A percentile compares a stretch with the other conserved stretches of the same genome.
phyloP scores from a whole-genome alignment of 2,329 filamentous ascomycete genomes.

The Fusarium pseudonygamai region DNA sequence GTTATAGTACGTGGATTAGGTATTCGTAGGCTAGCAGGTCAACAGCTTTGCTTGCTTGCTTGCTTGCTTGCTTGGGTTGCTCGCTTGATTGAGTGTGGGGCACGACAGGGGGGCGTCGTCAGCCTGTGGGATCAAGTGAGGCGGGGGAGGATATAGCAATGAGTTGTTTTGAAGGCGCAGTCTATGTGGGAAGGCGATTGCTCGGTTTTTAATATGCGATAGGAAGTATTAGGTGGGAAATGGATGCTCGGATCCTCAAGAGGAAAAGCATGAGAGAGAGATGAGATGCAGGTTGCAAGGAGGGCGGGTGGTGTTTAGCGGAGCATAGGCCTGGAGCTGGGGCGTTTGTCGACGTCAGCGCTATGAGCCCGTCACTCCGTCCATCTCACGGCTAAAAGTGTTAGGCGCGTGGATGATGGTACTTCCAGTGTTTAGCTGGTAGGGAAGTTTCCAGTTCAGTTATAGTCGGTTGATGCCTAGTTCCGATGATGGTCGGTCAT shows the following conservation, averaged over 20 bases:
- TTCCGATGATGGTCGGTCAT: constrained; percentile 30
- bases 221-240: constrained; percentile 15
- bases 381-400: constrained; percentile 35
- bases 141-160: constrained; percentile 31
- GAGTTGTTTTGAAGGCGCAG: constrained; percentile 20
- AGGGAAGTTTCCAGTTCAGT: constrained; percentile 8
- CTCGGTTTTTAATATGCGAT: constrained; percentile 6
- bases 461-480: constrained; percentile 23
- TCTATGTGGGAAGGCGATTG: constrained; percentile 39
- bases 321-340: constrained; percentile 41
- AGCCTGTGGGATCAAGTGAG: constrained; percentile 42
- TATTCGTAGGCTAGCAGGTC: constrained; percentile 30
- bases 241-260: constrained; percentile 13
- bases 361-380: constrained; percentile 41
- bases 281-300: constrained; percentile 38
- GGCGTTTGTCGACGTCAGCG: constrained; percentile 60
- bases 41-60: constrained; percentile 31
- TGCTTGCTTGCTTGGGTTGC: constrained; percentile 17
- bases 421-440: constrained; percentile 8
- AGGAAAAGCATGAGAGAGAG: constrained; percentile 29
- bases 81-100: constrained; percentile 44
- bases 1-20: constrained; percentile 26
- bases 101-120: constrained; percentile 45
- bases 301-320: constrained; percentile 47
- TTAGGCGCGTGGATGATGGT: constrained; percentile 19